Conservation (phyloP, 306 rosid species). For the Hippophae rhamnoides region DNA sequence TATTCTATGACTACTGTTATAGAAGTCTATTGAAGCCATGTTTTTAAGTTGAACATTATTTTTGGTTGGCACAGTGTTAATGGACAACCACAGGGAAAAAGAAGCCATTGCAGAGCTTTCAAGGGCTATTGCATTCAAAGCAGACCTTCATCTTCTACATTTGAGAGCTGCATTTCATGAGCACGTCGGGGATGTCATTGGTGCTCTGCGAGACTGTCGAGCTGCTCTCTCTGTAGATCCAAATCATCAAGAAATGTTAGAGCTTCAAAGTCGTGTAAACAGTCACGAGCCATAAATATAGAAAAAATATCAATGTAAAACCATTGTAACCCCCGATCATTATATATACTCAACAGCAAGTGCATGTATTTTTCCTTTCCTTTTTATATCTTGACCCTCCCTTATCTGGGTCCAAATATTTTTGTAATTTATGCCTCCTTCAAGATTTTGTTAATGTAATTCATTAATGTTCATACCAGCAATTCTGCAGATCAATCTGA, state of each 20-base stretch:
- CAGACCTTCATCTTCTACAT: slow-evolving; percentile 87
- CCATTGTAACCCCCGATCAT: slow-evolving; percentile 6
- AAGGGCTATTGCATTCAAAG: slow-evolving; percentile 80
- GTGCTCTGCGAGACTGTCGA: slow-evolving; percentile 80
- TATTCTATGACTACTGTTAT: too few species aligned
- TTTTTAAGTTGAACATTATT: slow-evolving; percentile 1
- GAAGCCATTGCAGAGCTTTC: slow-evolving; percentile 85
- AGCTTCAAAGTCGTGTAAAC: slow-evolving; percentile 80
- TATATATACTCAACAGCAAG: slow-evolving; percentile 17
- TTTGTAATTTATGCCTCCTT: too few species aligned
- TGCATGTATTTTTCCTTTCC: slow-evolving; percentile 1
- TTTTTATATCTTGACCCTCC: too few species aligned
- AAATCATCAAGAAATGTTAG: slow-evolving; percentile 85
- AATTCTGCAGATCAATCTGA: too few species aligned
- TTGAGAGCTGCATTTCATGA: slow-evolving; percentile 88
- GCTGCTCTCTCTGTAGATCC: slow-evolving; percentile 95
- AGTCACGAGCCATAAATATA: slow-evolving; percentile 66
- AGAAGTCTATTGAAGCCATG: neutral
- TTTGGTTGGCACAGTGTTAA: slow-evolving; percentile 49
- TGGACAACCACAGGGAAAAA: slow-evolving; percentile 68
- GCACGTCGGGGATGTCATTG: slow-evolving; percentile 63
- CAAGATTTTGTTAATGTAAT: too few species aligned
- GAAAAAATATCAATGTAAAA: neutral
- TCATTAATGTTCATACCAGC: too few species aligned
- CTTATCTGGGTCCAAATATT: too few species aligned